phyloP scores from a whole-genome alignment of 257 asterid genomes.

The Capsicum pubescens region DNA sequence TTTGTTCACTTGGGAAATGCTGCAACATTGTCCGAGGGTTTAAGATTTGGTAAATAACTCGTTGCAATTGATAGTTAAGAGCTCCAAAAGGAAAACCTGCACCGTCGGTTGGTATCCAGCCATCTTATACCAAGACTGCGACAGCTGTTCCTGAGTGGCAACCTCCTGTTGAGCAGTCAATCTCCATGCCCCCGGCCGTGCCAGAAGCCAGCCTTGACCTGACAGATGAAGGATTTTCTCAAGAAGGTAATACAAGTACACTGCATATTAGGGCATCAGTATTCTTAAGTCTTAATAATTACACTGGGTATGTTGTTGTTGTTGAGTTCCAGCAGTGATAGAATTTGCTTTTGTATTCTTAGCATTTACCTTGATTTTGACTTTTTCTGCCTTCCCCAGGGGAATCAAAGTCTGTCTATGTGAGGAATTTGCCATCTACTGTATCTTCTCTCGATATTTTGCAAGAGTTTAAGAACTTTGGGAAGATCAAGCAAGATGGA shows the following conservation, averaged over 20 bases:
- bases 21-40: not conserved
- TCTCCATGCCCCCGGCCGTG: not conserved
- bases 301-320: too few relatives aligned
- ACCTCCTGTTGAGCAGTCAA: constrained; percentile 52
- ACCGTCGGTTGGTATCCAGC: constrained; percentile 50
- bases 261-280: constrained; percentile 23
- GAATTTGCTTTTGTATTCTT: constrained; percentile 4
- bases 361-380: constrained; percentile 24
- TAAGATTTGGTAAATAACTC: not conserved
- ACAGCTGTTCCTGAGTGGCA: constrained; percentile 52
- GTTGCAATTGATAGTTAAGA: constrained; percentile 23
- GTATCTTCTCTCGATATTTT: constrained; percentile 60
- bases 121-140: constrained; percentile 51
- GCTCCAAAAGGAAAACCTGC: constrained; percentile 63
- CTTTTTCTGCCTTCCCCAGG: constrained; percentile 46
- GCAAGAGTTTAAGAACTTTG: constrained; percentile 74
- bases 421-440: constrained; percentile 69
- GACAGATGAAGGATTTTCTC: constrained; percentile 51
- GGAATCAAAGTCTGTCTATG: constrained; percentile 77
- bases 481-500: constrained; percentile 77
- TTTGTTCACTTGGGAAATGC: not conserved
- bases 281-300: not conserved
- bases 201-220: constrained; percentile 39
- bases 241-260: constrained; percentile 51
- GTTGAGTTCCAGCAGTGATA: not conserved